phyloP scores from a whole-genome alignment of 2,329 filamentous ascomycete species.

The Chrysoporthe deuterocubensis region DNA sequence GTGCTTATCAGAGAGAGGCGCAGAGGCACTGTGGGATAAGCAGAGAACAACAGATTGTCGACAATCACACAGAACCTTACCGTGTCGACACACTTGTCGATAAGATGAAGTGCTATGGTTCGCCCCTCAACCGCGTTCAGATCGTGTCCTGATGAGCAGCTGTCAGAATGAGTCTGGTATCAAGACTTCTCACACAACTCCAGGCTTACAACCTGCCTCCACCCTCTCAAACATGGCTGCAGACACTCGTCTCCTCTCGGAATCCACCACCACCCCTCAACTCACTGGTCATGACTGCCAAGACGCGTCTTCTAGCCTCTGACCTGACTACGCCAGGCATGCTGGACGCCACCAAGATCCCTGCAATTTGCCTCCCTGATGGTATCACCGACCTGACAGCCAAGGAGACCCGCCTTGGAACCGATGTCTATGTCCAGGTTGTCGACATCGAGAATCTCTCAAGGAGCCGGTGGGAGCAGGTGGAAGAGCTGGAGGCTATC shows the following conservation, averaged over 20 bases:
- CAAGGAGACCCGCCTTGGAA: conserved; percentile 59
- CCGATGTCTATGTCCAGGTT: conserved; percentile 77
- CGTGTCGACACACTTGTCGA: neutral
- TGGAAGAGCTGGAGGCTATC: conserved; percentile 77
- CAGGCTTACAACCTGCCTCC: conserved; percentile 57
- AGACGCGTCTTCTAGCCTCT: conserved; percentile 76
- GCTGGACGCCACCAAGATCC: conserved; percentile 46
- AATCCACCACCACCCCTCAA: conserved; percentile 65
- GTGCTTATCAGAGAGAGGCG: neutral
- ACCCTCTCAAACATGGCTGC: conserved; percentile 64
- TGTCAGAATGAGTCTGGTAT: conserved; percentile 39
- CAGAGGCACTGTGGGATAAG: neutral
- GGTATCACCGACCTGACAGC: conserved; percentile 57
- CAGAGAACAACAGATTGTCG: too few species aligned
- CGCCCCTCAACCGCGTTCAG: neutral
- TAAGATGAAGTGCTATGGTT: neutral
- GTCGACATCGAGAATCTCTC: conserved; percentile 85
- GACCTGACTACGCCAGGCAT: conserved; percentile 70
- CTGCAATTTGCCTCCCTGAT: conserved; percentile 58
- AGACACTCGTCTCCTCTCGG: conserved; percentile 60
- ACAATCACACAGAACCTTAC: neutral
- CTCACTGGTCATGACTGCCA: conserved; percentile 77
- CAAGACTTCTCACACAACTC: conserved; percentile 58
- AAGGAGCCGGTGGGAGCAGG: conserved; percentile 80
- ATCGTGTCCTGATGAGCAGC: neutral